Conservation (phyloP, 2,329 filamentous ascomycete genomes). For the Penicillium sp. region DNA sequence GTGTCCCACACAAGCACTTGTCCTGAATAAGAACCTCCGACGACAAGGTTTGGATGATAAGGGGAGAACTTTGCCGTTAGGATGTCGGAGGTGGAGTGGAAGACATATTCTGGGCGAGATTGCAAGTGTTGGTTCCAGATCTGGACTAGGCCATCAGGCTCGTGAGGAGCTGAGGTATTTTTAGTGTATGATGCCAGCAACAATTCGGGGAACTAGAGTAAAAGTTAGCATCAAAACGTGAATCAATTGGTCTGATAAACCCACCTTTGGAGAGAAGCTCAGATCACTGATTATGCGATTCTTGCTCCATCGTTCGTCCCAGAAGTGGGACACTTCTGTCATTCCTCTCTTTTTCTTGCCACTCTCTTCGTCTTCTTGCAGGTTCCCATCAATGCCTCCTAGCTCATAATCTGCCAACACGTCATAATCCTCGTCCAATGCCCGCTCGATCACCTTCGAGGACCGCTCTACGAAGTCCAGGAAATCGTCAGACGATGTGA, state of each 20-base stretch:
- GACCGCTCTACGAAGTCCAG: constrained; percentile 93
- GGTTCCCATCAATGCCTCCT: constrained; percentile 68
- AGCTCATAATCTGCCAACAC: constrained; percentile 92
- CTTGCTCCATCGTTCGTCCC: constrained; percentile 93
- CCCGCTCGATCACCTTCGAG: constrained; percentile 94
- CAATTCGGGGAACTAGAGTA: constrained; percentile 74
- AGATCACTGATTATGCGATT: constrained; percentile 96
- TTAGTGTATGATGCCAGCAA: constrained; percentile 95
- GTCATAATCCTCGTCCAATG: constrained; percentile 93
- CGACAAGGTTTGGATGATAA: constrained; percentile 93
- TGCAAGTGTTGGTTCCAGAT: constrained; percentile 97
- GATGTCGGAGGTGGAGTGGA: constrained; percentile 94
- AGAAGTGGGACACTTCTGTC: constrained; percentile 90
- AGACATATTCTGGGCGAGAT: constrained; percentile 91
- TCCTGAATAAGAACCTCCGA: constrained; percentile 94
- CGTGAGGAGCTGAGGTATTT: constrained; percentile 90
- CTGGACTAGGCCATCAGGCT: constrained; percentile 89
- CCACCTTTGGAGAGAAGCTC: constrained; percentile 86
- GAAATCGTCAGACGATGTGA: constrained; percentile 90
- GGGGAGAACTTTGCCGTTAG: constrained; percentile 97
- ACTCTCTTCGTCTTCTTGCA: constrained; percentile 75
- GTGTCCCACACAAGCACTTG: constrained; percentile 98
- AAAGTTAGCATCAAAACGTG: constrained; percentile 18
- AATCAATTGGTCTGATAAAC: constrained; percentile 6
- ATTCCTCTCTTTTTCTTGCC: constrained; percentile 48